Base-by-base conservation (phyloP, 2,329 filamentous ascomycete genomes). In the Chaetomium strumarium region DNA sequence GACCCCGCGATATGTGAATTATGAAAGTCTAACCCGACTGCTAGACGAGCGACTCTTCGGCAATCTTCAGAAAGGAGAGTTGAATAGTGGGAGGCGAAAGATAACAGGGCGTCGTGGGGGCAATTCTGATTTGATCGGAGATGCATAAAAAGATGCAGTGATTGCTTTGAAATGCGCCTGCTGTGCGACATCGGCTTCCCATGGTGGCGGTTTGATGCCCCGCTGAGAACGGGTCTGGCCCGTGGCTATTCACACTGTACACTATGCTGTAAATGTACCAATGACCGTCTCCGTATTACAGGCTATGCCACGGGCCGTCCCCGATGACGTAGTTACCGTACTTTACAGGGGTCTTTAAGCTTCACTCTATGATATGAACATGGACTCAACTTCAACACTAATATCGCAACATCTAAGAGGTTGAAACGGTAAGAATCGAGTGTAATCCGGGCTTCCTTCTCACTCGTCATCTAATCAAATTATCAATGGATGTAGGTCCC, bases 121-220 rank as follows among this genome's bases (percentile, higher is more conserved):
- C 40, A 40, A 43, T 41, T 49, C 19, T 60, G 55, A 56, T 60
- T 60, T 58, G 55, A 57, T 60, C 59, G 56, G 58, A 62, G 60
- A 60, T 60, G 52, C 51, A 43, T 19, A 24, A 24, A 24, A 24
- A 24, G 24, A 24, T 24, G 24, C 24, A 24, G 24, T 24, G 24
- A 24, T 7, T 24, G 55, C 58, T 60, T 60, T 58, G 58, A 62
- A 62, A 60, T 60, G 52, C 51, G 41, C 24, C 19, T 44, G 16
- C 13, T 33, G 51, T 56, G 60, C 60, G 59, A 59, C 41, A 61
- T 60, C 60, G 60, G 59, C 55, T 53, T 24, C 44, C 12, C 33
- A 44, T 45, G 41, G 59, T 62, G 59, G 60, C 57, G 59, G 59
- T 51, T 55, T 39, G 30, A 6, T 43, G 44, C 56, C 51, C 49